phyloP scores from a whole-genome alignment of 495 filamentous ascomycete genomes.

The Tuber melanosporum region DNA sequence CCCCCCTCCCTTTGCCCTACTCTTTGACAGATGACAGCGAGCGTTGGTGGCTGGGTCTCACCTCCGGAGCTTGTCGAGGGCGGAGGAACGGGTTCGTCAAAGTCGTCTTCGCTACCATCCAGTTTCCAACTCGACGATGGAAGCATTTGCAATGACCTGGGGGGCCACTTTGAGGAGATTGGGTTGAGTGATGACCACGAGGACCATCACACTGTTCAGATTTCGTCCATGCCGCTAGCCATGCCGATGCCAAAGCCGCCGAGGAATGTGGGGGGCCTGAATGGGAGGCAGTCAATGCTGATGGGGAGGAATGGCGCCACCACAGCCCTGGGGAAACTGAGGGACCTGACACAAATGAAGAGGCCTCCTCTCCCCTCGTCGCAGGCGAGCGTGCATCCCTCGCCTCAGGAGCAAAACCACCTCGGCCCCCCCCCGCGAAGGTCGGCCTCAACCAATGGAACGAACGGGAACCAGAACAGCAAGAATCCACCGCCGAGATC shows the following conservation, averaged over 20 bases:
- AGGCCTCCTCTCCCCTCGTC: slow-evolving; percentile 26
- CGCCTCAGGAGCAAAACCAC: slow-evolving; percentile 19
- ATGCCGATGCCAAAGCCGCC: slow-evolving; percentile 18
- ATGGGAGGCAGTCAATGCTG: slow-evolving; percentile 17
- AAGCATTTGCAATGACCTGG: slow-evolving; percentile 59
- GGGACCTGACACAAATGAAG: slow-evolving; percentile 43
- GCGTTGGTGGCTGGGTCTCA: slow-evolving; percentile 35
- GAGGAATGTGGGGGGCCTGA: slow-evolving; percentile 11
- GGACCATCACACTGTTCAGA: neutral
- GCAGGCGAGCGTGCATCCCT: slow-evolving; percentile 25
- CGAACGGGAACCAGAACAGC: slow-evolving; percentile 8
- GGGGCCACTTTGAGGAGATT: slow-evolving; percentile 86
- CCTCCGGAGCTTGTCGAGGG: slow-evolving; percentile 29
- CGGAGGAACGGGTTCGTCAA: slow-evolving; percentile 72
- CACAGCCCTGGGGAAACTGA: slow-evolving; percentile 17
- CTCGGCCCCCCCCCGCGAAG: slow-evolving; percentile 31
- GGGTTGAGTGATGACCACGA: slow-evolving; percentile 60
- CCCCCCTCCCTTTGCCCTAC: neutral
- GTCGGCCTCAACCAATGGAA: slow-evolving; percentile 8
- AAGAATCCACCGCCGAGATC: slow-evolving; percentile 5
- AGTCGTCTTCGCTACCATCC: slow-evolving; percentile 81
- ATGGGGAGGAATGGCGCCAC: slow-evolving; percentile 15
- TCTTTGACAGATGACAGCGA: slow-evolving; percentile 18
- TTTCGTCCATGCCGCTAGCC: slow-evolving; percentile 3
- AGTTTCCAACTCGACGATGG: slow-evolving; percentile 65